Base-by-base conservation (phyloP, 1,284 basidiomycete species). In the Tilletia horrida region DNA sequence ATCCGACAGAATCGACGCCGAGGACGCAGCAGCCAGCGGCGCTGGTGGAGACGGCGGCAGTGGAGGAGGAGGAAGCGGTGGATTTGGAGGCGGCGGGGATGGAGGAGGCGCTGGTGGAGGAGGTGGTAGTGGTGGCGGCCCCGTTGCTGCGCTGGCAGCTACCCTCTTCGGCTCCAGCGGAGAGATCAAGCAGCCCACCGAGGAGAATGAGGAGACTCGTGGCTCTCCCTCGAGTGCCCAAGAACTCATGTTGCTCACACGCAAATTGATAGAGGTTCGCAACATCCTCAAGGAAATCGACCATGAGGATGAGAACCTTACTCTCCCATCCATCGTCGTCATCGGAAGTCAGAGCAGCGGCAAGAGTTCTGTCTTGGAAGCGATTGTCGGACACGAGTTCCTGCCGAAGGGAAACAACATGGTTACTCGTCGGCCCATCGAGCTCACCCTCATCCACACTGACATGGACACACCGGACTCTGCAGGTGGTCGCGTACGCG, bases 331-430 rank as follows among this genome's bases (percentile, higher is more conserved):
- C 72, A 97, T 99, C 69, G 95, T 98, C 44, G 96, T 98, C 63
- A 92, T 99, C 72, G 95, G 95, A 14, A 95, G 92, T 78, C 95
- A 99, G 84, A 96, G 93, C 82, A 94, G 92, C 3, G 95, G 95
- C 3, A 99, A 99, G 86, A 95, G 92, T 77, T 94, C 91, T 29
- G 96, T 99, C 0, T 85, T 99, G 65, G 95, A 99, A 83, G 91
- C 96, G 1, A 92, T 99, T 73, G 96, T 99, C 25, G 96, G 95
- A 0, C 93, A 97, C 73, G 93, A 98, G 82, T 98, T 99, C 83
- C 84, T 99, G 48, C 96, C 95, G 45, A 98, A 98, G 84, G 95
- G 95, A 67, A 91, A 94, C 83, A 98, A 98, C 83, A 99, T 99
- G 96, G 96, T 98, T 57, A 99, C 95, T 0, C 91, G 95, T 1